A percentile compares a stretch with the other conserved stretches of the same genome.
Evolutionary conservation across 176 grass and related monocot species (phyloP).

Genomic region (Carex littledalei): DNA sequence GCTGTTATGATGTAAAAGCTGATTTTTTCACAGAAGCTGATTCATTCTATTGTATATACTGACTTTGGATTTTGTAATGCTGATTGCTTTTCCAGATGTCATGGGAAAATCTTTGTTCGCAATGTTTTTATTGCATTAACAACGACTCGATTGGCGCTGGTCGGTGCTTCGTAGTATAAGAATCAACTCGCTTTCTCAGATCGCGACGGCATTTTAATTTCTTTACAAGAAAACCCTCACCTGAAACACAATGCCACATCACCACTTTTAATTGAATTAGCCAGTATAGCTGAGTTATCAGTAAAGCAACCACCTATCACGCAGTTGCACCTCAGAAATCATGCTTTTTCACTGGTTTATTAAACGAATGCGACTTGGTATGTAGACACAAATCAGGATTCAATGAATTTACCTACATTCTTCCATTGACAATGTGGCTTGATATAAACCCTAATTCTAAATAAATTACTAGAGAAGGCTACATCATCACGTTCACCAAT

Average conservation of each 20-base stretch:
- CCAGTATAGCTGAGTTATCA: not conserved
- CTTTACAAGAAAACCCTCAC: not conserved
- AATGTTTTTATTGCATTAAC: not conserved
- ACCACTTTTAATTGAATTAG: not conserved
- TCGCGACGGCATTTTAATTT: not conserved
- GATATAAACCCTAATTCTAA: slow-evolving; percentile 8
- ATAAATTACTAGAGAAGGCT: not conserved
- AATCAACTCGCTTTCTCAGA: not conserved
- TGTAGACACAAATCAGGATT: not conserved
- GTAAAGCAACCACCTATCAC: not conserved
- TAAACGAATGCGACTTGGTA: not conserved
- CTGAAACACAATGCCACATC: not conserved
- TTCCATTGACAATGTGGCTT: not conserved
- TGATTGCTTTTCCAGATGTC: not conserved
- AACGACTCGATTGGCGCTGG: not conserved
- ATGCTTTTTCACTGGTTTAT: not conserved
- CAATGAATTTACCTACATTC: not conserved
- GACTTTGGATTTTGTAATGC: not conserved
- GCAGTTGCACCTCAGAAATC: not conserved
- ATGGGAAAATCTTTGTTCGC: not conserved
- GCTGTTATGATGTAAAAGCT: not conserved
- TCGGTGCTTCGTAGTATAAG: not conserved
- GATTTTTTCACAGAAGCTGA: not conserved
- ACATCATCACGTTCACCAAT: not conserved
- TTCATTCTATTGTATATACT: not conserved